Evolutionary conservation across 352 stramenopile species (phyloP).

Genomic region (Pythium brassicae): DNA sequence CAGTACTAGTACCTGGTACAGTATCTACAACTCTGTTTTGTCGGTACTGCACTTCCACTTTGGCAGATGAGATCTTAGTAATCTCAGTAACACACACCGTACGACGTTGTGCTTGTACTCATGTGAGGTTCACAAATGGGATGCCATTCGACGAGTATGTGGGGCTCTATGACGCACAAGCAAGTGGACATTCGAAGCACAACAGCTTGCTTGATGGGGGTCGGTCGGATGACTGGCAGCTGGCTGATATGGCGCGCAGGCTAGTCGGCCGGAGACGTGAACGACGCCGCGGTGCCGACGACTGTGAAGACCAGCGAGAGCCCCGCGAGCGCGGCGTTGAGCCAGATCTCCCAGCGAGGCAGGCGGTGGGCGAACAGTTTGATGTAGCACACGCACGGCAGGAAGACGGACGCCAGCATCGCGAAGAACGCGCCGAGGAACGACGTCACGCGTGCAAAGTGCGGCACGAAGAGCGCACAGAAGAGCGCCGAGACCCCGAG

Average conservation of each 20-base stretch:
- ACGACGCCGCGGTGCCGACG: conserved; percentile 75
- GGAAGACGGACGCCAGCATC: conserved; percentile 79
- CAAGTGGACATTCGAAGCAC: too few species aligned
- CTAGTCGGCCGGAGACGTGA: conserved; percentile 2
- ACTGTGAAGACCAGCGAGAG: conserved; percentile 69
- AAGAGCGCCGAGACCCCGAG: conserved; percentile 52
- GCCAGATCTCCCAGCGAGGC: conserved; percentile 36
- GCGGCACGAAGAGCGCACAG: conserved; percentile 69
- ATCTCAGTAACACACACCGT: too few species aligned
- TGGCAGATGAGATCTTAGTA: too few species aligned
- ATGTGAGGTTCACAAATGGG: too few species aligned
- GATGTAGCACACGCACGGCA: conserved; percentile 82
- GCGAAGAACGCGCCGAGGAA: conserved; percentile 85
- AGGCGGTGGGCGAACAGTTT: conserved; percentile 69
- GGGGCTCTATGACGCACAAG: too few species aligned
- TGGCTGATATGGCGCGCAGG: background rate
- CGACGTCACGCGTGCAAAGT: conserved; percentile 81
- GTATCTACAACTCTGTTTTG: too few species aligned
- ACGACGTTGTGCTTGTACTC: too few species aligned
- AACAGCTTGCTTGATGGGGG: background rate
- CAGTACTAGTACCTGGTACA: too few species aligned
- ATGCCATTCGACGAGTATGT: too few species aligned
- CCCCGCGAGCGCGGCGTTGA: conserved; percentile 52
- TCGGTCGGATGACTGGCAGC: background rate
- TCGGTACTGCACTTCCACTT: too few species aligned